phyloP scores from a whole-genome alignment of 331 rosid species.

The Telfairia occidentalis region DNA sequence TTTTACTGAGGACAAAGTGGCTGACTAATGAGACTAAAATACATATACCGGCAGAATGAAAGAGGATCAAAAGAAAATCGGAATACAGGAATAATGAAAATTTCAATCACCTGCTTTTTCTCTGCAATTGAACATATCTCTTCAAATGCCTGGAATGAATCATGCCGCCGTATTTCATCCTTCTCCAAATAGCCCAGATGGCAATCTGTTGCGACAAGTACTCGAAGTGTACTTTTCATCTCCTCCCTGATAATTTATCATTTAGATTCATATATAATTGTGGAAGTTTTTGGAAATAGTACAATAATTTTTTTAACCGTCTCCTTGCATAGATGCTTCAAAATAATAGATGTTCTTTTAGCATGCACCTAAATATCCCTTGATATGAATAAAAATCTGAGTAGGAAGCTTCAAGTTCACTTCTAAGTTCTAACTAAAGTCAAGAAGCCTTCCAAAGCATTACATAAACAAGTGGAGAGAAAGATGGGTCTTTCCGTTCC shows the following conservation, averaged over 20 bases:
- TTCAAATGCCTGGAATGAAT: slow-evolving; percentile 80
- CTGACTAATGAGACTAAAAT: neutral
- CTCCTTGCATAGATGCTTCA: neutral
- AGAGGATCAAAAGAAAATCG: neutral
- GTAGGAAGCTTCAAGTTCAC: neutral
- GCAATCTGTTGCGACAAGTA: slow-evolving; percentile 90
- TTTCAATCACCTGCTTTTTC: slow-evolving; percentile 30
- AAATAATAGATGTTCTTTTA: neutral
- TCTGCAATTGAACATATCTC: slow-evolving; percentile 88
- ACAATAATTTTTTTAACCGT: neutral
- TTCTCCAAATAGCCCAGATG: slow-evolving; percentile 96
- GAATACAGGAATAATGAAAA: neutral
- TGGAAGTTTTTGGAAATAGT: neutral
- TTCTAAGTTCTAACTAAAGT: neutral
- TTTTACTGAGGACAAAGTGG: neutral
- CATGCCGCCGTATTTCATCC: slow-evolving; percentile 89
- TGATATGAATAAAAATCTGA: neutral
- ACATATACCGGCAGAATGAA: neutral
- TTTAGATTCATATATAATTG: neutral
- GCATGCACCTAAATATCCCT: neutral
- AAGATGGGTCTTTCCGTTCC: neutral
- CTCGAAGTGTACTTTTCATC: slow-evolving; percentile 43
- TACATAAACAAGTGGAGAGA: neutral
- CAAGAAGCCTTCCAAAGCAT: neutral
- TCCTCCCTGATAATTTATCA: slow-evolving; percentile 36